Conservation (phyloP, 192 early-diverging fungal species). For the Backusella circina region DNA sequence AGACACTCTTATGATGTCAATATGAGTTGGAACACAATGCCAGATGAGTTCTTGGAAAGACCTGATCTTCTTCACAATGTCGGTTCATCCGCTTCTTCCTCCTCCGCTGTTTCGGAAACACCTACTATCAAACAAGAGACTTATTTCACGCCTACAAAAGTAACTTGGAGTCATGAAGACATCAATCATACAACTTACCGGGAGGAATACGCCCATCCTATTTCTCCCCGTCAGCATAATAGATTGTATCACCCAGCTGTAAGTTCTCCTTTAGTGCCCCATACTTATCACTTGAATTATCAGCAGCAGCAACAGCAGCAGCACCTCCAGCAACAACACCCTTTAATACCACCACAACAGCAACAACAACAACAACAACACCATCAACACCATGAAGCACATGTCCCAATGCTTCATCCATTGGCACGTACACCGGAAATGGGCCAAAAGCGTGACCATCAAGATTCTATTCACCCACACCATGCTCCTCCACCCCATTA, state of each 20-base stretch:
- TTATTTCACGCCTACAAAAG: slow-evolving; percentile 9
- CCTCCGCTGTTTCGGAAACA: background rate
- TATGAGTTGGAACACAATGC: slow-evolving; percentile 27
- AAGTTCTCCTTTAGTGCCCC: background rate
- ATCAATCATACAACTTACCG: background rate
- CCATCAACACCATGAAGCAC: background rate
- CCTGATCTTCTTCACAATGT: slow-evolving; percentile 15
- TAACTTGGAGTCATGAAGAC: slow-evolving; percentile 10
- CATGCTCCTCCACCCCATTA: background rate
- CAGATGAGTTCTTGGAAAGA: slow-evolving; percentile 15
- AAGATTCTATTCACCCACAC: background rate
- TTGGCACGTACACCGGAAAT: slow-evolving; percentile 4
- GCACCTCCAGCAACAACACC: background rate
- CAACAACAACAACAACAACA: slow-evolving; percentile 9
- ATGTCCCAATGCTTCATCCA: slow-evolving; percentile 8
- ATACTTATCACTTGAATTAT: background rate
- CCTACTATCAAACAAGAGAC: background rate
- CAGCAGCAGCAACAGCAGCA: background rate
- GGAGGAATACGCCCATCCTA: background rate
- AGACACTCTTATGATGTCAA: slow-evolving; percentile 34
- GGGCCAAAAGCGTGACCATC: slow-evolving; percentile 10
- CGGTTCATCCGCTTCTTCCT: background rate
- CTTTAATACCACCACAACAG: background rate
- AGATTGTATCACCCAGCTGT: slow-evolving; percentile 6
- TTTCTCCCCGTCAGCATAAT: slow-evolving; percentile 9